Conservation (phyloP, 208 protist genomes). For the Porcisia hertigi region DNA sequence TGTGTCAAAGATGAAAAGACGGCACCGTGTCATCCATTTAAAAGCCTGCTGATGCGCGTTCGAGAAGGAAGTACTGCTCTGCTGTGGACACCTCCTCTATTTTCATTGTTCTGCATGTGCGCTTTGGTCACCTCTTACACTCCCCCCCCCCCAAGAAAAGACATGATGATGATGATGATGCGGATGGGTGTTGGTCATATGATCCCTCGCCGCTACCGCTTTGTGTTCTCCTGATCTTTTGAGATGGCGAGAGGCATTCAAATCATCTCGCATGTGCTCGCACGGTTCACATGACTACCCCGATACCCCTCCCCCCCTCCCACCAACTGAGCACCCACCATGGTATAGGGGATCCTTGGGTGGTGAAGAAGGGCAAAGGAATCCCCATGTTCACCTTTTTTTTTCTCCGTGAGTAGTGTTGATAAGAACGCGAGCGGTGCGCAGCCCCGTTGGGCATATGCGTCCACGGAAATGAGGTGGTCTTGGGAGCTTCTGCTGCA, state of each 20-base stretch:
- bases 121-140: not conserved
- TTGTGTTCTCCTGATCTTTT: not conserved
- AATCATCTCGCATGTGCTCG: not conserved
- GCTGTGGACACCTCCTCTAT: not conserved
- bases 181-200: too few relatives aligned
- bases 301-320: not conserved
- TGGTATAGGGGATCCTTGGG: not conserved
- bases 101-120: not conserved
- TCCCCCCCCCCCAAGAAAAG: too few relatives aligned
- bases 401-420: too few relatives aligned
- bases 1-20: conserved; percentile 1
- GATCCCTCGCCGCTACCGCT: too few relatives aligned
- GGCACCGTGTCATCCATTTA: not conserved
- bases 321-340: not conserved
- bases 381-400: not conserved
- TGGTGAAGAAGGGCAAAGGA: not conserved
- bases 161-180: too few relatives aligned
- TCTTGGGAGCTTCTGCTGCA: too few relatives aligned
- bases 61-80: not conserved
- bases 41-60: not conserved
- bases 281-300: too few relatives aligned
- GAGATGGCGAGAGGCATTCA: not conserved
- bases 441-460: too few relatives aligned
- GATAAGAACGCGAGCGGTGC: too few relatives aligned
- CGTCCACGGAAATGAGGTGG: too few relatives aligned